A percentile compares a stretch with the other conserved stretches of the same genome.
Evolutionary conservation across 208 protist genomes (phyloP).

Genomic region (Leptomonas pyrrhocoris): DNA sequence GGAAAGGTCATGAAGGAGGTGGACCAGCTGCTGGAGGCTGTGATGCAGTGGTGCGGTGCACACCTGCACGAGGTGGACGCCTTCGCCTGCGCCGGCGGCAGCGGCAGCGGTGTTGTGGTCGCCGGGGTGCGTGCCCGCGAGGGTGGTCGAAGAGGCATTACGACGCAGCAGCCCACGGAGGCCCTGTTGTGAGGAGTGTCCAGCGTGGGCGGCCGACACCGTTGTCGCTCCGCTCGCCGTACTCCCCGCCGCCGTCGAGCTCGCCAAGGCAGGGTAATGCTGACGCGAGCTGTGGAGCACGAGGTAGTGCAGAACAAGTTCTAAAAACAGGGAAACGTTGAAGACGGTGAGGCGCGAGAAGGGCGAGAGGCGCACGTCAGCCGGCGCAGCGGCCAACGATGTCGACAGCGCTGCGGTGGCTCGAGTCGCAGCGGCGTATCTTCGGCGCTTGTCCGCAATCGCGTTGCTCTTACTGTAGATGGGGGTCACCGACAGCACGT

Average conservation of each 20-base stretch:
- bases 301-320: conserved; percentile 34
- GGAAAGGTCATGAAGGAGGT: conserved; percentile 32
- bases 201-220: background rate
- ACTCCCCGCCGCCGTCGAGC: background rate
- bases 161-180: conserved; percentile 8
- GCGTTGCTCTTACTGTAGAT: conserved; percentile 1
- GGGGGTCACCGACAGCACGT: conserved; percentile 32
- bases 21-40: conserved; percentile 40
- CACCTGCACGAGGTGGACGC: conserved; percentile 16
- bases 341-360: conserved; percentile 34
- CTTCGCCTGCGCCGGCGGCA: background rate
- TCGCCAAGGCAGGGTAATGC: background rate
- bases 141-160: conserved; percentile 5
- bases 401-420: background rate
- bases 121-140: background rate
- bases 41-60: conserved; percentile 35
- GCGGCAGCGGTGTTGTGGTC: background rate
- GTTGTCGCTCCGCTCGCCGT: background rate
- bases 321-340: conserved; percentile 30
- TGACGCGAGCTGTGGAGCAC: conserved; percentile 33
- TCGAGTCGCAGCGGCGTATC: background rate
- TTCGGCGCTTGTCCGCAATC: conserved; percentile 1
- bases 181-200: background rate
- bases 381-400: conserved; percentile 6
- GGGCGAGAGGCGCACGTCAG: conserved; percentile 33